Conservation (phyloP, 2,329 filamentous ascomycete species). For the Leptographium procerum region DNA sequence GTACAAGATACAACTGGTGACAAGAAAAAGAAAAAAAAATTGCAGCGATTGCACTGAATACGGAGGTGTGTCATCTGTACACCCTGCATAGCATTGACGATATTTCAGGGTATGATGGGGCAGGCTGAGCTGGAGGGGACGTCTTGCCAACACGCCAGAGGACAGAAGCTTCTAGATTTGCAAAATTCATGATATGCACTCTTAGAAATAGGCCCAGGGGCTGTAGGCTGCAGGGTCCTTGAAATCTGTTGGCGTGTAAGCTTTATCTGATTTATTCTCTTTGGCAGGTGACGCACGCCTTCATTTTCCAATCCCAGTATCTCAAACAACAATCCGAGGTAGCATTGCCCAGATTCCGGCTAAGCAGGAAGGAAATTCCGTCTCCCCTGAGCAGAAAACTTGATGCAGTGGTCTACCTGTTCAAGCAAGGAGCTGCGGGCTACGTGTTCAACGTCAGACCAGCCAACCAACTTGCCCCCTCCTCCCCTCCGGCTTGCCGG, state of each 20-base stretch:
- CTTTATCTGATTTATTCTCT: neutral
- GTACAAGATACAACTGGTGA: neutral
- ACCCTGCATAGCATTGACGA: neutral
- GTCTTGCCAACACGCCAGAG: neutral
- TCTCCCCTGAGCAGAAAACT: neutral
- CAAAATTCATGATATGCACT: too few species aligned
- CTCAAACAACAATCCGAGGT: neutral
- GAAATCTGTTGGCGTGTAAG: neutral
- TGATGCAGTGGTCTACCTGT: neutral
- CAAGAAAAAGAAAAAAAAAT: neutral
- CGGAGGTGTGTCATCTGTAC: too few species aligned
- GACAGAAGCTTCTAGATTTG: neutral
- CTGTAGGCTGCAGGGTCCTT: too few species aligned
- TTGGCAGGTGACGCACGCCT: neutral
- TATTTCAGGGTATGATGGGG: neutral
- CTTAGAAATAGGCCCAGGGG: too few species aligned
- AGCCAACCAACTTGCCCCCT: neutral
- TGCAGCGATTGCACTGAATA: neutral
- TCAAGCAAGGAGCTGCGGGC: neutral
- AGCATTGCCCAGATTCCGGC: neutral
- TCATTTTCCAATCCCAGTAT: neutral
- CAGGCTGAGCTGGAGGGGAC: neutral
- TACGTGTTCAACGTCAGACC: neutral
- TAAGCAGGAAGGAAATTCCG: neutral
- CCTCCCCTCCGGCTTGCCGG: neutral